Base-by-base conservation (phyloP, 2,329 filamentous ascomycete species). In the Phoma herbarum region DNA sequence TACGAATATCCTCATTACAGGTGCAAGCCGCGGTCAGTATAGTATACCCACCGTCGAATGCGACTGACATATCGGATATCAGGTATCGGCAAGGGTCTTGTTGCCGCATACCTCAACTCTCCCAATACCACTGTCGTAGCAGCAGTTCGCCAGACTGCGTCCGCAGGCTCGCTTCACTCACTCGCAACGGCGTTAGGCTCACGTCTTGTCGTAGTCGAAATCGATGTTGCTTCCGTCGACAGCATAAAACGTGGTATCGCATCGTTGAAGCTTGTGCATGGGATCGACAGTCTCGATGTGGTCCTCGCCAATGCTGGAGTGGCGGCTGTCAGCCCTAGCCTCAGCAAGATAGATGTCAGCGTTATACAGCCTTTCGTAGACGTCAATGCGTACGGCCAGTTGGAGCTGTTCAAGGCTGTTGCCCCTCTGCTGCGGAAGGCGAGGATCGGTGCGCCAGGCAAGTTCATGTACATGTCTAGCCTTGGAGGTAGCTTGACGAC, bases 121-220 rank as follows among this genome's bases (percentile, higher is more conserved):
- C 75, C 79, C 1, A 66, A 77, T 42, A 76, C 73, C 18, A 79
- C 68, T 18, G 75, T 82, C 39, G 75, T 82, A 14, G 78, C 76
- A 20, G 77, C 75, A 6, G 70, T 79, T 28, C 78, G 79, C 22
- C 66, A 75, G n/a, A 68, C 62, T 4, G 43, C 62, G 0, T 67
- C 64, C 31, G 66, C 70, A 2, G 26, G 67, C 1, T 61, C 68
- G 3, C 70, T 81, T 6, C 48, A 63, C 4, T 42, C 56, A 6
- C 49, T 75, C 7, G 62, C 68, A n/a, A 67, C 52, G 11, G 75
- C 63, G 2, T 18, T 35, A 5, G 56, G 56, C 5, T 60, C 61
- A 4, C 20, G 43, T 16, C 49, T 67, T 8, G 20, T 61, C 25
- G 37, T 66, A 14, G 51, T 65, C 23, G 44, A 62, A 25, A 33